A percentile compares a stretch with the other conserved stretches of the same genome.
Evolutionary conservation across 164 flowering plant genomes (phyloP).

Genomic region (Piper betle): DNA sequence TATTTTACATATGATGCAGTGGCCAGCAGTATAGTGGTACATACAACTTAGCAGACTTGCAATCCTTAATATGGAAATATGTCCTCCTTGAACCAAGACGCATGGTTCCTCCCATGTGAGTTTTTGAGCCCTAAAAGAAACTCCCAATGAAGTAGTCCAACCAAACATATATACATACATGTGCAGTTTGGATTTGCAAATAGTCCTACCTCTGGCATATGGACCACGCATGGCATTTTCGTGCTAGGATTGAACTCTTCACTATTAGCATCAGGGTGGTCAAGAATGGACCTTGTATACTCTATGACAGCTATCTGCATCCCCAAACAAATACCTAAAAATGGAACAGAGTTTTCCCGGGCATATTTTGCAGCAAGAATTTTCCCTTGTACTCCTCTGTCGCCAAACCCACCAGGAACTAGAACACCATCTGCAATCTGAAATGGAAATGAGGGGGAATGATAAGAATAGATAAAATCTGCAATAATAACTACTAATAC

Average conservation of each 20-base stretch:
- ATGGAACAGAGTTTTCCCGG: constrained; percentile 71
- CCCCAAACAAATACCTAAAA: constrained; percentile 87
- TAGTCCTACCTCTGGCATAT: constrained; percentile 84
- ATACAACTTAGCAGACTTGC: constrained; percentile 74
- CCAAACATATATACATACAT: too few relatives aligned
- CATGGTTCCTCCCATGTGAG: constrained; percentile 99
- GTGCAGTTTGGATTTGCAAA: not conserved
- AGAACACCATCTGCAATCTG: constrained; percentile 87
- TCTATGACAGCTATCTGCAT: constrained; percentile 97
- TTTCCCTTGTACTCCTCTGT: constrained; percentile 96
- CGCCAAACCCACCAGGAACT: constrained; percentile 99
- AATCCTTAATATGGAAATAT: constrained; percentile 43
- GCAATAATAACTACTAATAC: not conserved
- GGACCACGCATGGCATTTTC: constrained; percentile 70
- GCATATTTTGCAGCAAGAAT: constrained; percentile 92
- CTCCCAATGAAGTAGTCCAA: not conserved
- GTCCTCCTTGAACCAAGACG: constrained; percentile 95
- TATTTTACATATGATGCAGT: too few relatives aligned
- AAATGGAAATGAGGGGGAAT: constrained; percentile 3
- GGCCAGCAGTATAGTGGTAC: constrained; percentile 1
- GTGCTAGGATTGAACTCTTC: constrained; percentile 85
- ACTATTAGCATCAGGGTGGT: constrained; percentile 70
- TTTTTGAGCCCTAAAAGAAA: constrained; percentile 63
- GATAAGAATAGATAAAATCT: too few relatives aligned
- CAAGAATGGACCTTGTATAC: constrained; percentile 75